Conservation (phyloP, 352 stramenopile genomes). For the Blastocystis sp. region DNA sequence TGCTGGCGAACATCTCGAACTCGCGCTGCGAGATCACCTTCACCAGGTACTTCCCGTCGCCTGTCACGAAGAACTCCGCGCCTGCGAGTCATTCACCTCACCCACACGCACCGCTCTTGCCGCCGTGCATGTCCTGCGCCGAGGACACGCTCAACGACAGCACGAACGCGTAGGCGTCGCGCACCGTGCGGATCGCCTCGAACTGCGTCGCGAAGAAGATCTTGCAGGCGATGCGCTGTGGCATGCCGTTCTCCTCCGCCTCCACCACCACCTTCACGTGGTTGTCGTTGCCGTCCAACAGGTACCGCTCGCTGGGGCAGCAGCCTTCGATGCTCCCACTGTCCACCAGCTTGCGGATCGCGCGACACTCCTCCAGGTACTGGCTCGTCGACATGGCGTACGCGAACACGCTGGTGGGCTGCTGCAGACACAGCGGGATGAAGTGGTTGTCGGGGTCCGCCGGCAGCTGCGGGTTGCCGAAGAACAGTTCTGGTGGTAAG, state of each 20-base stretch:
- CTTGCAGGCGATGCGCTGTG: not conserved
- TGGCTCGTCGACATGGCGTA: conserved; percentile 21
- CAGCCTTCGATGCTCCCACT: conserved; percentile 33
- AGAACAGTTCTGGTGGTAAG: conserved; percentile 37
- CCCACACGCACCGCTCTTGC: conserved; percentile 36
- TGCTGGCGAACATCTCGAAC: conserved; percentile 64
- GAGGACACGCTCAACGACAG: conserved; percentile 42
- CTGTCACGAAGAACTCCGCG: conserved; percentile 50
- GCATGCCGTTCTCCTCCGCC: conserved; percentile 14
- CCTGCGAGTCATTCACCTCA: not conserved
- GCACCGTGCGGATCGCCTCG: conserved; percentile 17
- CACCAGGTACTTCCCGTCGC: conserved; percentile 46
- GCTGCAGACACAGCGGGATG: conserved; percentile 39
- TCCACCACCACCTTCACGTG: conserved; percentile 26
- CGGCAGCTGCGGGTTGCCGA: conserved; percentile 49
- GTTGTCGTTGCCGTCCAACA: conserved; percentile 57
- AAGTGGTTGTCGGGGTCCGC: conserved; percentile 48
- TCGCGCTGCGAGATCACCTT: conserved; percentile 42
- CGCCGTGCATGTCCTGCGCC: conserved; percentile 48
- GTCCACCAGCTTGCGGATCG: conserved; percentile 50
- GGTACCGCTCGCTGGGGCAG: conserved; percentile 1
- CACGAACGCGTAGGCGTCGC: conserved; percentile 27
- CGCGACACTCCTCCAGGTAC: conserved; percentile 5
- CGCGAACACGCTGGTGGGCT: conserved; percentile 43
- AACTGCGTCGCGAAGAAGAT: conserved; percentile 62